phyloP scores from a whole-genome alignment of 1,284 basidiomycete genomes.

The Lentinus polychrous region DNA sequence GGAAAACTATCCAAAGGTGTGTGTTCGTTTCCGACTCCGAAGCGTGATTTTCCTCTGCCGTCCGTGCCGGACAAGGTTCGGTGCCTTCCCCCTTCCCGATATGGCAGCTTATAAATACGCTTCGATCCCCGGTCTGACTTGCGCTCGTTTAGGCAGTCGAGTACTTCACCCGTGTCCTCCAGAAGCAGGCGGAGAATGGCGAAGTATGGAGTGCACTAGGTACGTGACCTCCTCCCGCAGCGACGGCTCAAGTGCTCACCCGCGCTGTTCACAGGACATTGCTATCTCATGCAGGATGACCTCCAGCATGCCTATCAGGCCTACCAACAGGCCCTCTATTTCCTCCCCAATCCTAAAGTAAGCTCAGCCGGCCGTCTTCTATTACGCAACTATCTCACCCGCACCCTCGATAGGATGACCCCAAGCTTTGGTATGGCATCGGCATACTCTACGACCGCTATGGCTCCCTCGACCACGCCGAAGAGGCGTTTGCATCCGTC shows the following conservation, averaged over 20 bases:
- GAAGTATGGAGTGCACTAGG: conserved; percentile 93
- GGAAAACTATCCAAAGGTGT: conserved; percentile 79
- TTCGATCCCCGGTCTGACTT: conserved; percentile 15
- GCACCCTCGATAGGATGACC: conserved; percentile 63
- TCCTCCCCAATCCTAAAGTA: conserved; percentile 92
- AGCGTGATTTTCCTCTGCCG: conserved; percentile 1
- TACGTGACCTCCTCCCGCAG: conserved; percentile 29
- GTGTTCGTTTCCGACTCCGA: conserved; percentile 27
- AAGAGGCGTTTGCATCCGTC: conserved; percentile 96
- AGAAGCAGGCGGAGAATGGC: conserved; percentile 86
- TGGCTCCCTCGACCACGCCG: conserved; percentile 96
- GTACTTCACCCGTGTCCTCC: conserved; percentile 88
- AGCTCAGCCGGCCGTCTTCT: conserved; percentile 10
- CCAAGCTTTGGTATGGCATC: conserved; percentile 99
- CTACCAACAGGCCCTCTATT: conserved; percentile 96
- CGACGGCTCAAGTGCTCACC: conserved; percentile 15
- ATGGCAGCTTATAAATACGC: conserved; percentile 8
- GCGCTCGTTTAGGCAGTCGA: conserved; percentile 74
- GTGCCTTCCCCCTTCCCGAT: conserved; percentile 8
- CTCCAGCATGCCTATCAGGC: conserved; percentile 98
- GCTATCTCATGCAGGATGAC: conserved; percentile 99
- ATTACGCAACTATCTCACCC: conserved; percentile 15
- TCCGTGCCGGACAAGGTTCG: conserved; percentile 8
- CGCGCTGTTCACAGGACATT: conserved; percentile 61
- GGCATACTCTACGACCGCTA: conserved; percentile 98